Evolutionary conservation across 73 alveolate species (phyloP), one percentile per base, ranked within the genome.

Genomic region (Effrenium voratum): DNA sequence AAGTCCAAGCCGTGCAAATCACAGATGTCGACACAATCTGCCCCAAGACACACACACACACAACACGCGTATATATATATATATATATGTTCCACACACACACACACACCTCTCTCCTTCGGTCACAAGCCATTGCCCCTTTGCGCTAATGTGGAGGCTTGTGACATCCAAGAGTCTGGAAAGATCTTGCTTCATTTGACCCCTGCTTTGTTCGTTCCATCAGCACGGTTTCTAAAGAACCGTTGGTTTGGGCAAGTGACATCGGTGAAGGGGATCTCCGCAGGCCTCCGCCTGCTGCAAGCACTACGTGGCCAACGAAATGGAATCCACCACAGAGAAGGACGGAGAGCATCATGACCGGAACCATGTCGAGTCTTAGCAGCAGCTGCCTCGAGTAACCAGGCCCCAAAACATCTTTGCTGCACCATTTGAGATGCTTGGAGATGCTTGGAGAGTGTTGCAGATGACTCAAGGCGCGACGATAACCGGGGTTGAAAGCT

Each of bases 271-370:
- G 28, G 68, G 12, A 76, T 3, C 60, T 12, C 44, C 13, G 28
- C 26, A 68, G 96, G 96, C 87, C 50, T 36, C 68, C 12, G 96
- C 96, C 55, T 90, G 96, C 81, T 90, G 96, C 86, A 90, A 90
- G 96, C 96, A 90, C 81, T 90, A 90, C 59, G 96, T 90, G 15
- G 96, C 96, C 30, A 90, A 90, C 59, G 96, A 90, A 76, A 90
- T 90, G 96, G 96, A 90, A 38, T 43, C 86, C 52, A 68, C 94
- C 45, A 86, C 84, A 30, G 83, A 86, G 75, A 40, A 41, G 30
- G 94, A 86, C 59, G 94, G 94, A 19, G 94, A 86, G 73, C 96
- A 90, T 47, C 75, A 90, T 46, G 96, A 90, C 60, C 46, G 96
- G 36, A 16, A 90, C 10, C 96, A 90, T 47, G 96, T 90, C 45